Base-by-base conservation (phyloP, 306 rosid genomes). In the Clitoria ternatea region DNA sequence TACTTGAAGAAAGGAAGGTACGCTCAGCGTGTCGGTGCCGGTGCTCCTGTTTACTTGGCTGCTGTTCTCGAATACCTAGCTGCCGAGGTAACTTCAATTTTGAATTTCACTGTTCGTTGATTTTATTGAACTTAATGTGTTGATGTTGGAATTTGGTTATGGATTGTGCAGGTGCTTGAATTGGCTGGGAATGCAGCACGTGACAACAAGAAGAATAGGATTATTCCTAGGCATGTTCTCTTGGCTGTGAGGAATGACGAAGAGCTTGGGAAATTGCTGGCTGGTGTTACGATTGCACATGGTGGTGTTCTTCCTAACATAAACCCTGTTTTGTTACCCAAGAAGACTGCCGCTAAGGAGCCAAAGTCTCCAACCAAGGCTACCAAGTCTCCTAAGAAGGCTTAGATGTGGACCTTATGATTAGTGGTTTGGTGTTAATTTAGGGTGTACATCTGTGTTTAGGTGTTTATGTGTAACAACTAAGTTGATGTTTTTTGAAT, bases 101-200 rank as follows among this genome's bases (percentile, higher is more conserved):
- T 2, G 10, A 1, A 0, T 1, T 3, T 37, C n/a, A 8, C 1
- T 7, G 26, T 19, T 48, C 10, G 19, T 1, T 3, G 2, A 2
- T 48, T 48, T 48, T 18, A 0, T 12, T 0, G 0, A 5, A 7
- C 2, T 48, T 18, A 6, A 6, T 4, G 13, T 48, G 18, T 1
- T 5, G 2, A 44, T 3, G 7, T 13, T 44, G 18, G 53, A 6
- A 3, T n/a, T 4, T 17, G 9, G 4, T 7, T 47, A 24, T 47
- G 90, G 0, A 1, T 15, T 6, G n/a, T 37, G 53, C 10, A 92
- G 96, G 94, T 92, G 19, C 72, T 92, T 76, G 96, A 92, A 23
- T 79, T 92, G 78, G 98, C 98, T 40, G 98, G 98, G 60, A 92
- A 92, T 79, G 98, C 98, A 0, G 98, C 98, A 1, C 70, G 98